Base-by-base conservation (phyloP, 495 filamentous ascomycete species). In the Penicillium tannophilum region DNA sequence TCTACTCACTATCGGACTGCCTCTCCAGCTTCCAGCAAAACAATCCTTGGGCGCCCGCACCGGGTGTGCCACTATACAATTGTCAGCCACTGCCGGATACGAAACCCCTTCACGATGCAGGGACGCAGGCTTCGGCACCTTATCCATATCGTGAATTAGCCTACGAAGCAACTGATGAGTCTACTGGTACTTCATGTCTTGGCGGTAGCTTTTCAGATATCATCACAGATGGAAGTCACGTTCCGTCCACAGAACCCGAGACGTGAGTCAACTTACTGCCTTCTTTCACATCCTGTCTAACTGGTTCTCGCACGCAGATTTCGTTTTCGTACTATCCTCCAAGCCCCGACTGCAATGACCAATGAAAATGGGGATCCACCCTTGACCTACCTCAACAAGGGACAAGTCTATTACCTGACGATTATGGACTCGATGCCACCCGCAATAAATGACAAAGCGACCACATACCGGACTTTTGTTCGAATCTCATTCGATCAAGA, bases 311-410 rank as follows among this genome's bases (percentile, higher is more conserved):
- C 14, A 3, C 14, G 30, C 45, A 58, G 46, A 52, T 52, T 48
- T 14, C 54, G 54, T 9, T 56, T 36, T 19, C 44, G 33, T 19
- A 42, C 54, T 12, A 56, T 23, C 14, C 54, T 56, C 16, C 44
- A 30, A 36, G 33, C 54, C 8, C 11, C 54, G 2, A 56, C 54
- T 14, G 54, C 54, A 5, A 56, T 49, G 44, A 31, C 49, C 9
- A 49, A 42, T 9, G 33, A 56, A 14, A 6, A n/a, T 6, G 35
- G 33, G 3, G 54, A 56, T n/a, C 93, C 97, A 43, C 94, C 94
- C 0, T 85, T 98, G 14, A 96, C 92, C 0, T 98, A 98, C 69
- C 84, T 98, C 16, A 98, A 98, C 71, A 98, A 98, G 72, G 93
- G 93, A 14, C 94, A 98, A 74, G 88, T 91, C 19, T 98, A 98